These are phyloP conservation scores for Primulina huaijiensis DNA, from an alignment of 257 asterid genomes.

Conservation along the genomic window DNA sequence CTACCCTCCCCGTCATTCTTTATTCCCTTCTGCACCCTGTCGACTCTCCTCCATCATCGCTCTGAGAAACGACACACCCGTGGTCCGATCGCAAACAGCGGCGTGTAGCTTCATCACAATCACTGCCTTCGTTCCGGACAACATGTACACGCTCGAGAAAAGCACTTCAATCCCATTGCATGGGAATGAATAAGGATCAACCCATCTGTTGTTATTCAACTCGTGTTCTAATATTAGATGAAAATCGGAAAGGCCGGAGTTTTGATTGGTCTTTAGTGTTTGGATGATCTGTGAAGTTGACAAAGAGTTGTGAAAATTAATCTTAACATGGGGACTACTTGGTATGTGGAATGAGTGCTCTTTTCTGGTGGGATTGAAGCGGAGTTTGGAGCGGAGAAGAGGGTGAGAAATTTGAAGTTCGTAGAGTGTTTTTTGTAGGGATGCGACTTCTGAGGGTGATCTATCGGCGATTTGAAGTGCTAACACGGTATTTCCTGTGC, in stretches of 20 bases:
- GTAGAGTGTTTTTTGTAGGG: conserved; percentile 30
- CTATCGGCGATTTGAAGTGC: conserved; percentile 35
- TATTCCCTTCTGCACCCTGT: conserved; percentile 20
- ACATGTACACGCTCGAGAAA: conserved; percentile 32
- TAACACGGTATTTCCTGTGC: conserved; percentile 68
- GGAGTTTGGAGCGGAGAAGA: conserved; percentile 49
- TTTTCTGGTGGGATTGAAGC: conserved; percentile 41
- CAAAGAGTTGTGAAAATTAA: conserved; percentile 14
- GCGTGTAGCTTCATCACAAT: conserved; percentile 52
- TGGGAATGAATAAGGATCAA: conserved; percentile 42
- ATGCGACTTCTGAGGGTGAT: conserved; percentile 25
- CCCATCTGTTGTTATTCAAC: conserved; percentile 46
- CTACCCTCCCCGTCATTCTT: conserved; percentile 40
- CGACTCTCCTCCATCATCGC: conserved; percentile 50
- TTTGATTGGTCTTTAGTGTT: background rate
- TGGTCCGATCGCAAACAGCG: conserved; percentile 64
- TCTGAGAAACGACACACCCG: conserved; percentile 57
- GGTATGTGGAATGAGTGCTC: conserved; percentile 39
- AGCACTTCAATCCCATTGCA: conserved; percentile 41
- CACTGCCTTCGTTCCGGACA: conserved; percentile 31
- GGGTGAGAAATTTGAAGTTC: conserved; percentile 51
- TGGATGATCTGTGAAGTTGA: conserved; percentile 35
- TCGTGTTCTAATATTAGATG: conserved; percentile 56
- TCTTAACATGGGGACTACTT: background rate
- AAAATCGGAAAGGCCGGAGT: conserved; percentile 27